Base-by-base conservation (phyloP, 73 alveolate species). In the Paramecium primaurelia region DNA sequence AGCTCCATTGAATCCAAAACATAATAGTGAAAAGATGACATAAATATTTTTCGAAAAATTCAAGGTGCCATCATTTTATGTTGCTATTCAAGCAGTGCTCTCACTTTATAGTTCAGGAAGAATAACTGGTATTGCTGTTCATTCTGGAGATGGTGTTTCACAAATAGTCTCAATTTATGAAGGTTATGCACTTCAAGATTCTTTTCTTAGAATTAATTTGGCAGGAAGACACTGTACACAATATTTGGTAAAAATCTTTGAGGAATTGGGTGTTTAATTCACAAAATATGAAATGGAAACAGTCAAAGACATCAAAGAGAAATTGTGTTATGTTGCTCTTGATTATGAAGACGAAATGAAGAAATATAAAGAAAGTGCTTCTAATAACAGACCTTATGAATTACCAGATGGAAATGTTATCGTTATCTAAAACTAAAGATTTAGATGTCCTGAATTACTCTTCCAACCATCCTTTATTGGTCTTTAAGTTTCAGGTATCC, bases 101-200 rank as follows among this genome's bases (percentile, higher is more conserved):
- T 95, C 99, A n/a, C 96, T 98, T 32, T 97, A 97, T 94, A 86
- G 99, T 26, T 95, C 99, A 59, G 99, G 99, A 11, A 92, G 98
- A 40, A 95, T 98, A 64, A 95, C 99, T 26, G 99, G 99, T 64
- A 93, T 98, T 25, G 99, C 98, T 14, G 68, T 98, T n/a, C 99
- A 98, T 95, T 97, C 99, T 42, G 99, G 99, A 9, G 99, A 98
- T 73, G 99, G 99, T 60, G 99, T 98, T 58, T 92, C 99, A 71
- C 99, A 99, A 97, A 98, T 99, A 20, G 99, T 98, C 71, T 99
- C 99, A 47, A 98, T 98, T 93, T 98, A 97, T 93, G 99, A 98
- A 59, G 99, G 98, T 58, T 98, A 98, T 88, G 96, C 98, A 4
- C 83, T 98, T 38, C 99, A 99, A 11, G 98, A 97, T 86, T 98